Evolutionary conservation across 192 early-diverging fungal genomes (phyloP).

Genomic region (Podila horticola): DNA sequence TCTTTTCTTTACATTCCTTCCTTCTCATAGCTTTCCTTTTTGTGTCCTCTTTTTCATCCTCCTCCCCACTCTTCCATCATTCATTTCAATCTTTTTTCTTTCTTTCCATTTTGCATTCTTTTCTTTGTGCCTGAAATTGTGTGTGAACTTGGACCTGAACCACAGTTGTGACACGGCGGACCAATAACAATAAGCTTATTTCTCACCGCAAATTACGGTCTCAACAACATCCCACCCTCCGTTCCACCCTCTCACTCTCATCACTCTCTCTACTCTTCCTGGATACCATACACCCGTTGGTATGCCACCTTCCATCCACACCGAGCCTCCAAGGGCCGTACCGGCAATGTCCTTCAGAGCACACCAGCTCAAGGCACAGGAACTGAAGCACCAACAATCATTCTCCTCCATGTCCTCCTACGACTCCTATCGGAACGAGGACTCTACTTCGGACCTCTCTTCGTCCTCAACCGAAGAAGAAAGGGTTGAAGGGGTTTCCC

Average conservation of each 20-base stretch:
- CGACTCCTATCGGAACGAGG: slow-evolving; percentile 18
- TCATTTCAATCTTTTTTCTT: neutral
- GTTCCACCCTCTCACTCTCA: neutral
- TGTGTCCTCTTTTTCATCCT: slow-evolving; percentile 1
- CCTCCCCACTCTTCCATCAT: neutral
- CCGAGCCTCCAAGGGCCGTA: slow-evolving; percentile 21
- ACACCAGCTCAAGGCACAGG: slow-evolving; percentile 41
- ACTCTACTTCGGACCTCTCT: neutral
- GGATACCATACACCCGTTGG: neutral
- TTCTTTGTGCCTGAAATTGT: neutral
- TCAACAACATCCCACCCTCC: neutral
- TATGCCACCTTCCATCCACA: slow-evolving; percentile 1
- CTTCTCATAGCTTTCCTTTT: neutral
- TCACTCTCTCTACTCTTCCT: neutral
- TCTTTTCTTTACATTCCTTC: neutral
- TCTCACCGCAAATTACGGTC: neutral
- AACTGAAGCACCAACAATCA: slow-evolving; percentile 36
- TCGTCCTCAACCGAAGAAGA: neutral
- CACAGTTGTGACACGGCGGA: neutral
- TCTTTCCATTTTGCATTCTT: neutral
- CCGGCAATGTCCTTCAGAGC: slow-evolving; percentile 42
- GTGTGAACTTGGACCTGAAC: neutral
- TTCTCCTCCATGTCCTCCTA: slow-evolving; percentile 56
- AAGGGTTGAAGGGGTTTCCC: neutral
- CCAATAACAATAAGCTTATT: neutral